Evolutionary conservation across 2,329 filamentous ascomycete genomes (phyloP), one percentile per base, ranked within the genome.

Genomic region (Aspergillus texensis): DNA sequence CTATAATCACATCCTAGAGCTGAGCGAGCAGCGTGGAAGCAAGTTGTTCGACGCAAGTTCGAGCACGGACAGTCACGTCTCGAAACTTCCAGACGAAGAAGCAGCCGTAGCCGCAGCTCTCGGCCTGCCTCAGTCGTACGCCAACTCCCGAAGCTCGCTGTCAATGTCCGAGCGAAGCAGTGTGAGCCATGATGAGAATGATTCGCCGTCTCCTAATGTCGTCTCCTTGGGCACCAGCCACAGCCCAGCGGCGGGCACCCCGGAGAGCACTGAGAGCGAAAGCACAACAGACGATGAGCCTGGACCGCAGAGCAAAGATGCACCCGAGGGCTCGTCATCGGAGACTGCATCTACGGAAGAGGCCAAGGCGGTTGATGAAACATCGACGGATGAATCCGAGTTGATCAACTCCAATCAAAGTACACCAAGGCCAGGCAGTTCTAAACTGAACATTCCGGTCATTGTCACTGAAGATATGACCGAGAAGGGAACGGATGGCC

Each of bases 1-100:
- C 52, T 97, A 97, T 75, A 84, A 89, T 58, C 86, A 89, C 59
- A 93, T 97, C 78, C 81, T 97, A 11, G 87, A 91, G 58, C 85
- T 91, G 70, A 88, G 85, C 56, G 84, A 83, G 56, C 69, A 73
- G 12, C 74, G 75, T 41, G 83, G 83, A 14, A 82, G 85, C 24
- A 82, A 84, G 58, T 77, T 87, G 39, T 81, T 88, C 55, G 83
- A 86, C 66, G 75, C 77, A 10, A 79, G 78, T 39, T 80, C 83
- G 43, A 82, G 82, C 32, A 78, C 73, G 12, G 75, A 82, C 48
- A 84, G 78, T 63, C 80, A 78, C 24, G 75, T 80, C n/a, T 78
- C 79, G 32, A 78, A 72, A 70, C 76, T 74, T 62, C 80, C 74
- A 1, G 81, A 82, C 46, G 81, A 82, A 69, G 85, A 84, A 54